Evolutionary conservation across 768 basidiomycete species (phyloP).

Genomic region (Boletus subparvulus): DNA sequence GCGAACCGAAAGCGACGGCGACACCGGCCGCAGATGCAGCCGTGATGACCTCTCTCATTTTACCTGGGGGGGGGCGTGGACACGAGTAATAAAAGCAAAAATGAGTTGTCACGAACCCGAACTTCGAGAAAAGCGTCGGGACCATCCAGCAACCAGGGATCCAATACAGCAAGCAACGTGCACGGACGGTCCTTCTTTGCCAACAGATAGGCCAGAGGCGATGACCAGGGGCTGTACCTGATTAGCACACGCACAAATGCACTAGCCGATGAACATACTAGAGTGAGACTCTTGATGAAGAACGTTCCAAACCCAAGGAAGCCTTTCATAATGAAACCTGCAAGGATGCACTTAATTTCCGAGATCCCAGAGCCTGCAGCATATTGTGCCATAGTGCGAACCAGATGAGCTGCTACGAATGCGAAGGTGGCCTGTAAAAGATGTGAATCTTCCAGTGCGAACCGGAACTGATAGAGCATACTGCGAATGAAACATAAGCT

Average conservation of each 20-base stretch:
- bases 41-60: constrained; percentile 88
- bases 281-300: constrained; percentile 88
- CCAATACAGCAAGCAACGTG: constrained; percentile 97
- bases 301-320: constrained; percentile 90
- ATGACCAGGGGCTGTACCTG: constrained; percentile 84
- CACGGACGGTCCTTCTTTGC: constrained; percentile 98
- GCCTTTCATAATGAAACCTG: constrained; percentile 96
- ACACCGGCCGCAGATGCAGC: constrained; percentile 98
- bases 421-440: constrained; percentile 68
- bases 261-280: constrained; percentile 52
- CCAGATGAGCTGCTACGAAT: constrained; percentile 85
- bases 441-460: constrained; percentile 2
- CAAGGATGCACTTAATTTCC: constrained; percentile 97
- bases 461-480: constrained; percentile 41
- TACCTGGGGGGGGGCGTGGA: constrained; percentile 44
- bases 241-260: constrained; percentile 12
- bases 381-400: constrained; percentile 85
- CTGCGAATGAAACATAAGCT: constrained; percentile 87
- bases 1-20: constrained; percentile 97
- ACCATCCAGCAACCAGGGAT: constrained; percentile 81
- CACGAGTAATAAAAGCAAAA: constrained; percentile 2
- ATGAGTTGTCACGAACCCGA: constrained; percentile 57
- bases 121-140: constrained; percentile 79
- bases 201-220: constrained; percentile 94
- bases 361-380: constrained; percentile 98